Conservation (phyloP, 805 yeast genomes). For the Jamesozyma jinghongensis region DNA sequence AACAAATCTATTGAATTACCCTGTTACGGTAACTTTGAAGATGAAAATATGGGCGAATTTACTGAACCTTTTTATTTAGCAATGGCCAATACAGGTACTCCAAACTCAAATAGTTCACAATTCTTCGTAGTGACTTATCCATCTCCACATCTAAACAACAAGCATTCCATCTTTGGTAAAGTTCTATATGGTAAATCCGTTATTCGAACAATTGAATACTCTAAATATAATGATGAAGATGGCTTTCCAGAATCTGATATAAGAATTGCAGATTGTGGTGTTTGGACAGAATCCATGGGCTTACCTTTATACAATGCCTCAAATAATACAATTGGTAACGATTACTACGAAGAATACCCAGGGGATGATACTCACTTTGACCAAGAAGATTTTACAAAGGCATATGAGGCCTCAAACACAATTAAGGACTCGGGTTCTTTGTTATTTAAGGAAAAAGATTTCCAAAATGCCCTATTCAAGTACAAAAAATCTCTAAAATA, state of each 20-base stretch:
- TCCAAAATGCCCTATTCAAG: conserved; percentile 47
- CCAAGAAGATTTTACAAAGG: conserved; percentile 45
- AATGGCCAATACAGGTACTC: conserved; percentile 51
- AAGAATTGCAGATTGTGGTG: conserved; percentile 50
- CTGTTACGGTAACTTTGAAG: conserved; percentile 38
- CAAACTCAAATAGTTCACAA: conserved; percentile 50
- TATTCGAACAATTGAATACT: conserved; percentile 53
- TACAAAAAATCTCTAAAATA: conserved; percentile 60
- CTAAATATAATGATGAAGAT: conserved; percentile 34
- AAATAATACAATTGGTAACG: conserved; percentile 54
- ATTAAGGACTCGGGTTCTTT: conserved; percentile 63
- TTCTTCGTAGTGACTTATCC: conserved; percentile 65
- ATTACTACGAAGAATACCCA: conserved; percentile 66
- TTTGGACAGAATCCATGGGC: conserved; percentile 44
- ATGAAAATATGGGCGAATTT: conserved; percentile 45
- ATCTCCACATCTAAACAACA: conserved; percentile 65
- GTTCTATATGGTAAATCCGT: conserved; percentile 63
- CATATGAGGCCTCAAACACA: conserved; percentile 40
- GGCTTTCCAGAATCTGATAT: conserved; percentile 37
- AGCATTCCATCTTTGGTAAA: conserved; percentile 69
- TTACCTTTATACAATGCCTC: conserved; percentile 59
- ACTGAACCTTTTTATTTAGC: conserved; percentile 44
- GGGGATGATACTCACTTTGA: conserved; percentile 59
- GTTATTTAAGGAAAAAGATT: conserved; percentile 45
- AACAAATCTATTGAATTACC: conserved; percentile 10